Conservation (phyloP, 805 yeast genomes). For the Candida jianshihensis region DNA sequence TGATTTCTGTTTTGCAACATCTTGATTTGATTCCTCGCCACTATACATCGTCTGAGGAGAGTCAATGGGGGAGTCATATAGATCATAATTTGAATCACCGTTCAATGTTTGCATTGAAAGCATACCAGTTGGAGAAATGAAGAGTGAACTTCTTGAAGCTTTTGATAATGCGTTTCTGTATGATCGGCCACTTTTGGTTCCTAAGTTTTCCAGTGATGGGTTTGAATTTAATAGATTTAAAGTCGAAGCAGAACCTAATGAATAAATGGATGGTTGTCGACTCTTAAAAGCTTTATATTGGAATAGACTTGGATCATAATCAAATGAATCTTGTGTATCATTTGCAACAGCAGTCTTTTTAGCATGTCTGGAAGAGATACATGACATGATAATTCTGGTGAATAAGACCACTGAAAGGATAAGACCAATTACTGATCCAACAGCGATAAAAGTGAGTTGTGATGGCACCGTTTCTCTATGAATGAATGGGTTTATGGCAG, state of each 20-base stretch:
- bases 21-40: too few species aligned
- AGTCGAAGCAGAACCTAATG: conserved; percentile 25
- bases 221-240: conserved; percentile 17
- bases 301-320: conserved; percentile 19
- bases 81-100: not conserved
- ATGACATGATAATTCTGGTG: conserved; percentile 17
- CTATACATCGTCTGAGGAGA: conserved; percentile 13
- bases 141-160: conserved; percentile 37
- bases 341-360: conserved; percentile 9
- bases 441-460: conserved; percentile 75
- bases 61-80: conserved; percentile 17
- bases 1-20: conserved; percentile 9
- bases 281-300: conserved; percentile 14
- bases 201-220: conserved; percentile 13
- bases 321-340: conserved; percentile 5
- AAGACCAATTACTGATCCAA: conserved; percentile 62
- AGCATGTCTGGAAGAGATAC: conserved; percentile 23
- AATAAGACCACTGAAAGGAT: conserved; percentile 21
- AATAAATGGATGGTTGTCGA: conserved; percentile 22
- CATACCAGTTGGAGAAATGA: conserved; percentile 45
- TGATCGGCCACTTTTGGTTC: conserved; percentile 13
- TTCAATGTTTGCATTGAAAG: conserved; percentile 17
- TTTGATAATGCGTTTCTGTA: conserved; percentile 18
- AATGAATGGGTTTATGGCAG: conserved; percentile 47
- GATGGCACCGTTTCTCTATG: conserved; percentile 39